phyloP scores from a whole-genome alignment of 208 protist species.

The Polymyxa betae region DNA sequence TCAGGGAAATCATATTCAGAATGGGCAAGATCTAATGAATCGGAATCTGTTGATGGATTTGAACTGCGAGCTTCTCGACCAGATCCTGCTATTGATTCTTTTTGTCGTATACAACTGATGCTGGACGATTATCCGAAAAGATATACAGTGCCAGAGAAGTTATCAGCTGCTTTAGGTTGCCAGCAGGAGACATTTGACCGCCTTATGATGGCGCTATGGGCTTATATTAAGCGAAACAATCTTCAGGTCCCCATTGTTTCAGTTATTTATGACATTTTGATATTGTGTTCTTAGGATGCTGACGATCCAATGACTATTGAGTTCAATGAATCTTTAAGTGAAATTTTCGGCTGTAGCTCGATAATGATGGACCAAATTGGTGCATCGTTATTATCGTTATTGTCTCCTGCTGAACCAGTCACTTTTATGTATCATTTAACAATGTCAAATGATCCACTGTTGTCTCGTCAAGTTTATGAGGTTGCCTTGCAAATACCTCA shows the following conservation, averaged over 20 bases:
- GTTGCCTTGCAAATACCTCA: background rate
- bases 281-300: background rate
- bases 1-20: background rate
- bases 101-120: background rate
- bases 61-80: background rate
- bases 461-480: background rate
- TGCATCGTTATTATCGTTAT: background rate
- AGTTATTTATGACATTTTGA: background rate
- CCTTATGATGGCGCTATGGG: background rate
- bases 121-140: background rate
- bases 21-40: background rate
- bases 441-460: background rate
- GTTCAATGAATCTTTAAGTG: background rate
- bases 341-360: background rate
- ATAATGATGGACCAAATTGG: background rate
- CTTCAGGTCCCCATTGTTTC: background rate
- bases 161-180: background rate
- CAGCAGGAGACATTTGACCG: background rate
- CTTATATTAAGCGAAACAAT: background rate
- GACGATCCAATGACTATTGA: background rate
- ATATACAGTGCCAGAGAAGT: background rate
- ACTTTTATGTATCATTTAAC: background rate
- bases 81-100: background rate
- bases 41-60: background rate
- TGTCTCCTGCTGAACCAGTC: background rate